Conservation (phyloP, 495 filamentous ascomycete genomes). For the Podospora fimiseda region DNA sequence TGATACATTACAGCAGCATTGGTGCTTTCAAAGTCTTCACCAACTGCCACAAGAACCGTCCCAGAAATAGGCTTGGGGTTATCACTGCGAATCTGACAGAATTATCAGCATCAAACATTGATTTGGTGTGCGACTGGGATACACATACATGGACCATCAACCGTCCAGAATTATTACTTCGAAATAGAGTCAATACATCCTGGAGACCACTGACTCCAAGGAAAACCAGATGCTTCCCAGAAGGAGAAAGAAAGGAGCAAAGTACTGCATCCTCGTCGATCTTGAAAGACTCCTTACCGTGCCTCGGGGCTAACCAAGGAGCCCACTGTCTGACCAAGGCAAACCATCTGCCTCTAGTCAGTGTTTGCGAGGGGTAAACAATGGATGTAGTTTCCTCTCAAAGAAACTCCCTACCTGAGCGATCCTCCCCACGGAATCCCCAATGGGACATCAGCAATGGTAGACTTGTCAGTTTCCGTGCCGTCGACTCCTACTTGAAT, state of each 20-base stretch:
- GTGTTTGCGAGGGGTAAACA: conserved; percentile 4
- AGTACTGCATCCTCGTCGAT: conserved; percentile 74
- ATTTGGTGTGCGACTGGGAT: background rate
- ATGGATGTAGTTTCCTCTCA: background rate
- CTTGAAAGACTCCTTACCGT: conserved; percentile 45
- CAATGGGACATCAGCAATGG: conserved; percentile 49
- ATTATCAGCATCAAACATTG: background rate
- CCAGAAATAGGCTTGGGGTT: conserved; percentile 45
- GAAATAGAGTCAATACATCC: conserved; percentile 64
- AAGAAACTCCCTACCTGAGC: conserved; percentile 30
- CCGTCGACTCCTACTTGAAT: conserved; percentile 50
- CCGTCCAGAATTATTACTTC: conserved; percentile 57
- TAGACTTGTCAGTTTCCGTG: conserved; percentile 51
- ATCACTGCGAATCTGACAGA: conserved; percentile 56
- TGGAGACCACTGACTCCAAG: conserved; percentile 73
- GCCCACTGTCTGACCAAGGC: conserved; percentile 70
- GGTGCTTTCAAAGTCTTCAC: conserved; percentile 67
- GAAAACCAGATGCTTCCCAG: conserved; percentile 75
- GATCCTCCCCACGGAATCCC: conserved; percentile 54
- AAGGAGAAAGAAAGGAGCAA: conserved; percentile 67
- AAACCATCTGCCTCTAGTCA: conserved; percentile 55
- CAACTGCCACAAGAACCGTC: conserved; percentile 64
- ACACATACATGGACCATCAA: conserved; percentile 58
- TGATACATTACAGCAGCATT: conserved; percentile 80
- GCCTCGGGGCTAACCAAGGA: conserved; percentile 83